Base-by-base conservation (phyloP, 192 early-diverging fungal species). In the Gigaspora rosea region DNA sequence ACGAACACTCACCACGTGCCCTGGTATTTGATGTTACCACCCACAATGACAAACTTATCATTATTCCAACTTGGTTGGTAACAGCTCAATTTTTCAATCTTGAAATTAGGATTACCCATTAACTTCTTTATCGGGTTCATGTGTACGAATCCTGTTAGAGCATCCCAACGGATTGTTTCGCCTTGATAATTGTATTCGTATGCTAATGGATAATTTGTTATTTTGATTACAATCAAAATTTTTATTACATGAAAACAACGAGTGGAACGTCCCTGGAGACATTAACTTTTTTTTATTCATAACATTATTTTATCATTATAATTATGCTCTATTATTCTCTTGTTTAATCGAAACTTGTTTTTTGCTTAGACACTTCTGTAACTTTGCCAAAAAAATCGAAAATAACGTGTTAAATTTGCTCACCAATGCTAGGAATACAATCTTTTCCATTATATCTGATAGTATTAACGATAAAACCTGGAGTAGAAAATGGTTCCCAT, bases 21-120 rank as follows among this genome's bases (percentile, higher is more conserved):
- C 20, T 61, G 59, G 20, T 61, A 61, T 61, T 61, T 61, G 4
- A 61, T 61, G 20, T 61, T 61, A 20, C 59, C 59, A n/a, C 59
- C 59, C 2, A 61, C 27, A 32, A 61, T 61, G 15, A 61, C 27
- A 32, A 27, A 20, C 11, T 32, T 61, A 8, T 32, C 27, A 27
- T 20, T 8, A 27, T 61, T 61, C 59, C 59, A 61, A 27, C 20
- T 61, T 61, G n/a, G 22, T 11, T 27, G 9, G 10, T 11, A 61
- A 61, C 59, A 61, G 20, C 20, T 27, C 18, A 61, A 27, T 20
- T 61, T 61, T 27, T 61, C 59, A 5, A 61, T 20, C 9, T 27
- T n/a, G 9, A 20, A 27, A 10, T 10, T 11, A 20, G 59, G 9
- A 61, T 61, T 61, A 8, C 27, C 27, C 15, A 61, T 20, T 3